Base-by-base conservation (phyloP, 192 early-diverging fungal species). In the Coemansia sp. region DNA sequence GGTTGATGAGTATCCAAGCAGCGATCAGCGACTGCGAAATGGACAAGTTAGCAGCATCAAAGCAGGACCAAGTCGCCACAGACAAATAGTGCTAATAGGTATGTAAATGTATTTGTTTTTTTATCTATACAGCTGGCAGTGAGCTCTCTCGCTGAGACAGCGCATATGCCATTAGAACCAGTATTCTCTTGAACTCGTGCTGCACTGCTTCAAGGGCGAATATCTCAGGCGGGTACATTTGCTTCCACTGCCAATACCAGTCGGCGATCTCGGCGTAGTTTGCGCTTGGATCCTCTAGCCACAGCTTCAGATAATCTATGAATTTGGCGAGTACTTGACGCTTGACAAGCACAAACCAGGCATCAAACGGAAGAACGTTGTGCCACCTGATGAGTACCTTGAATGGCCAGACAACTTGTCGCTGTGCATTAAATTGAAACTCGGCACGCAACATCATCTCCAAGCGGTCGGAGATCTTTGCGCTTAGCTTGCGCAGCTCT, bases 231-330 rank as follows among this genome's bases (percentile, higher is more conserved):
- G 82, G 82, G 33, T 72, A 76, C 73, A 76, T 51, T 22, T 52
- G 73, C 66, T 61, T 76, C 82, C 82, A 84, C 47, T 76, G 77
- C 82, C 82, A 84, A 43, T 84, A 84, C 82, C 82, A 84, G 55
- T 84, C 77, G 46, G 82, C 82, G 40, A 84, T 71, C 51, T 84
- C 77, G 11, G 77, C 74, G 42, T 84, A 84, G 49, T 76, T 68
- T n/a, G 76, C 70, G 40, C 55, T 60, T 36, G 61, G 74, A n/a
- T 76, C 73, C 42, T 72, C 66, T 20, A 84, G 73, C 82, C 82
- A 84, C 31, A 29, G 29, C 9, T 71, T 65, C 49, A 84, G 49
- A 41, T 84, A 74, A 41, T 73, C 66, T 27, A 74, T 38, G 33
- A 84, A 84, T 8, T 31, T 62, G 12, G 31, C 36, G 6, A 84